Evolutionary conservation across 148 eudicot species (phyloP).

Genomic region (Euryodendron excelsum): DNA sequence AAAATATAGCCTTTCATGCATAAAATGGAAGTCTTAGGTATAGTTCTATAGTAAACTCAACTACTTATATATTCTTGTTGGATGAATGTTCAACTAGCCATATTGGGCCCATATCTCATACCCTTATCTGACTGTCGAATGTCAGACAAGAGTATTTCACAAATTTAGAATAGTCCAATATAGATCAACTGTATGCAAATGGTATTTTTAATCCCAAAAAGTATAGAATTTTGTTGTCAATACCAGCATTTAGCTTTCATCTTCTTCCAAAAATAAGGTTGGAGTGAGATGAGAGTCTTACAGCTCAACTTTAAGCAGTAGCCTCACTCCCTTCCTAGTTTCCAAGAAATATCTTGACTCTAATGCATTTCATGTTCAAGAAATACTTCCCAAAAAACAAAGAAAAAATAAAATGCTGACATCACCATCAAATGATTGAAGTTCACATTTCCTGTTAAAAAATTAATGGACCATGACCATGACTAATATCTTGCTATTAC

Average conservation of each 20-base stretch:
- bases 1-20: too few species aligned
- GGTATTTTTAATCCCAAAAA: not conserved
- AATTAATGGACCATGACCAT: not conserved
- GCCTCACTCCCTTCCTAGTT: not conserved
- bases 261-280: not conserved
- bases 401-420: not conserved
- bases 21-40: too few species aligned
- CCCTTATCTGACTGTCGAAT: too few species aligned
- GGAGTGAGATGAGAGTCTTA: not conserved
- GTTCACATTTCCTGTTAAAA: not conserved
- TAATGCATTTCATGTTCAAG: conserved; percentile 6
- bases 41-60: too few species aligned
- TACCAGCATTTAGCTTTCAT: not conserved
- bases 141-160: too few species aligned
- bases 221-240: not conserved
- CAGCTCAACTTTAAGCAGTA: conserved; percentile 1
- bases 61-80: too few species aligned
- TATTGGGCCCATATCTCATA: too few species aligned
- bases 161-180: too few species aligned
- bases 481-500: too few species aligned
- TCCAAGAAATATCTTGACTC: not conserved
- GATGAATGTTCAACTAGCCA: too few species aligned
- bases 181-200: too few species aligned
- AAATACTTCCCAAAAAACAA: not conserved
- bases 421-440: conserved; percentile 5